Conservation (phyloP, 164 flowering plant genomes). For the Magnolia kwangsiensis region DNA sequence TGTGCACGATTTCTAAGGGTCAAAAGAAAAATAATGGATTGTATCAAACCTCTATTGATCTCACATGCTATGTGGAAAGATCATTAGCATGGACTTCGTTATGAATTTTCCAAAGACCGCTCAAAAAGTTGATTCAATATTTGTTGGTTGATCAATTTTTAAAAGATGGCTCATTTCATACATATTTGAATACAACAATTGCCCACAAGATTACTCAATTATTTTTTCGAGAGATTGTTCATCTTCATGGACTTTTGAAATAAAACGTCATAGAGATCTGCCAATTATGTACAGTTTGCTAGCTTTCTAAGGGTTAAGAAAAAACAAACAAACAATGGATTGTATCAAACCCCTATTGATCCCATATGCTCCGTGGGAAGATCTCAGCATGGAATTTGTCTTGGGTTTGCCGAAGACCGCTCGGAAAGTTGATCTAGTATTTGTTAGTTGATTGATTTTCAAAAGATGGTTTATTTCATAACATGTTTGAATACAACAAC, state of each 20-base stretch:
- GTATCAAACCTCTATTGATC: background rate
- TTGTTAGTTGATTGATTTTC: background rate
- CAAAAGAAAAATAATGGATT: background rate
- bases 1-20: background rate
- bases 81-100: background rate
- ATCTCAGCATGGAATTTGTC: background rate
- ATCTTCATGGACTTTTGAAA: background rate
- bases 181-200: background rate
- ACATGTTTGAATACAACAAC: background rate
- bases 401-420: background rate
- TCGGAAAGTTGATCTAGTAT: background rate
- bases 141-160: background rate
- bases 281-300: background rate
- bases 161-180: background rate
- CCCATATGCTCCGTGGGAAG: background rate
- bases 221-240: background rate
- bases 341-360: background rate
- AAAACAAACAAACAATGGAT: background rate
- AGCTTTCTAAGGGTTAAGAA: background rate
- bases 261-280: background rate
- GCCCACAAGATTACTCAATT: too few relatives aligned
- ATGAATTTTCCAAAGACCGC: background rate
- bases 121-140: background rate
- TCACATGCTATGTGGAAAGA: background rate
- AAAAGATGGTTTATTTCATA: background rate